Evolutionary conservation across 768 basidiomycete species (phyloP).

Genomic region (Asterophora parasitica): DNA sequence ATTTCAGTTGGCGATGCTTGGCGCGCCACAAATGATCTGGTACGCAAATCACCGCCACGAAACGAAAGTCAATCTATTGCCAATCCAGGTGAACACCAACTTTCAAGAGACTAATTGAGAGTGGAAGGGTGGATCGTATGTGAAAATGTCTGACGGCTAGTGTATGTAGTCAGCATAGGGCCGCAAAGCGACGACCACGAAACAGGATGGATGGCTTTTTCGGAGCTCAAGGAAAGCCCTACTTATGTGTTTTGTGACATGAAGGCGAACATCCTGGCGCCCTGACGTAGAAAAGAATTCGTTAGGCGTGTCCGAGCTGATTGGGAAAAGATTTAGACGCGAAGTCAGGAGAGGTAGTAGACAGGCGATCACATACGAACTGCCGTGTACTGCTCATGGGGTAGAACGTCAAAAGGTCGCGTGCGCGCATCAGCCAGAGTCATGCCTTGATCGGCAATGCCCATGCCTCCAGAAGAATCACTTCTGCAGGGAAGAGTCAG

Average conservation of each 20-base stretch:
- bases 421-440: constrained; percentile 72
- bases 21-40: no score
- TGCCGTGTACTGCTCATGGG: constrained; percentile 69
- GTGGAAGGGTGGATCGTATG: no score
- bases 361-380: constrained; percentile 52
- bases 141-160: no score
- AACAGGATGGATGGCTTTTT: no score
- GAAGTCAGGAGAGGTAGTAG: constrained; percentile 14
- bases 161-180: no score
- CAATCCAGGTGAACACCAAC: no score
- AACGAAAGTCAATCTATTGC: no score
- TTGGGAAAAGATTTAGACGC: constrained; percentile 11
- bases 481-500: constrained; percentile 24
- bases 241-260: constrained; percentile 24
- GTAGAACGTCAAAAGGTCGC: constrained; percentile 71
- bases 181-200: no score
- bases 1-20: no score
- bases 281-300: constrained; percentile 49
- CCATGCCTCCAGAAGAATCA: constrained; percentile 47
- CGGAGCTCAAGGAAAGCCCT: no score
- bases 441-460: constrained; percentile 53
- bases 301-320: constrained; percentile 46
- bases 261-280: constrained; percentile 45
- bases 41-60: no score
- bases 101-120: no score